Conservation (phyloP, 805 yeast species). For the Debaryomyces hansenii region DNA sequence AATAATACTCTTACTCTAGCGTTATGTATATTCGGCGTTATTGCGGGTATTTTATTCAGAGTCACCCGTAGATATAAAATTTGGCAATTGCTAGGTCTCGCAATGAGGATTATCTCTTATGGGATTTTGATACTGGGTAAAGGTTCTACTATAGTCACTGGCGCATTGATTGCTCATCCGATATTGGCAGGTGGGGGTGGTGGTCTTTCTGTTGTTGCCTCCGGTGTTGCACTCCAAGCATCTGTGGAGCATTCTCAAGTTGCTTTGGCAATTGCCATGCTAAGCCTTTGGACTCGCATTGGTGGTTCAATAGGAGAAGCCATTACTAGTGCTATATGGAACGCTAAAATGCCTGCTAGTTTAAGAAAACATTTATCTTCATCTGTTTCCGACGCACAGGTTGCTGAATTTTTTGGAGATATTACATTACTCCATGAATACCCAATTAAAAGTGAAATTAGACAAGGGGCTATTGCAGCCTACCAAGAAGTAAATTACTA, state of each 20-base stretch:
- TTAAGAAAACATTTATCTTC: conserved; percentile 29
- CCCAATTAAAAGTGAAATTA: conserved; percentile 21
- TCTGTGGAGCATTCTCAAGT: conserved; percentile 43
- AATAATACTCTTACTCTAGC: conserved; percentile 36
- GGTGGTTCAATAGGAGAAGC: conserved; percentile 44
- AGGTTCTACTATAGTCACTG: conserved; percentile 19
- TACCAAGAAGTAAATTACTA: conserved; percentile 26
- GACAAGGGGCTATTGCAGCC: conserved; percentile 34
- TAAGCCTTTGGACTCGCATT: conserved; percentile 32
- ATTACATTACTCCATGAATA: conserved; percentile 19
- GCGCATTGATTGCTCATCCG: conserved; percentile 29
- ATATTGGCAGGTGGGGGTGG: conserved; percentile 41
- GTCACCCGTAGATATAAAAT: conserved; percentile 35
- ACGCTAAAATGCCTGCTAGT: conserved; percentile 24
- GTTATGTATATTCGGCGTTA: conserved; percentile 35
- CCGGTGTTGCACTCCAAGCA: conserved; percentile 39
- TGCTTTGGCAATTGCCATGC: conserved; percentile 37
- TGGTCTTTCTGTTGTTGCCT: conserved; percentile 35
- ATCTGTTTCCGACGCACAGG: conserved; percentile 14
- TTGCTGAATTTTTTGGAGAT: conserved; percentile 19
- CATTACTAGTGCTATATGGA: conserved; percentile 35
- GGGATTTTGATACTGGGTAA: conserved; percentile 20
- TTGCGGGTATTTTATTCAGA: conserved; percentile 35
- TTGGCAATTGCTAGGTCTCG: conserved; percentile 31
- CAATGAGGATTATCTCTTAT: conserved; percentile 32